Base-by-base conservation (phyloP, 345 rosid genomes). In the Conringia planisiliqua region DNA sequence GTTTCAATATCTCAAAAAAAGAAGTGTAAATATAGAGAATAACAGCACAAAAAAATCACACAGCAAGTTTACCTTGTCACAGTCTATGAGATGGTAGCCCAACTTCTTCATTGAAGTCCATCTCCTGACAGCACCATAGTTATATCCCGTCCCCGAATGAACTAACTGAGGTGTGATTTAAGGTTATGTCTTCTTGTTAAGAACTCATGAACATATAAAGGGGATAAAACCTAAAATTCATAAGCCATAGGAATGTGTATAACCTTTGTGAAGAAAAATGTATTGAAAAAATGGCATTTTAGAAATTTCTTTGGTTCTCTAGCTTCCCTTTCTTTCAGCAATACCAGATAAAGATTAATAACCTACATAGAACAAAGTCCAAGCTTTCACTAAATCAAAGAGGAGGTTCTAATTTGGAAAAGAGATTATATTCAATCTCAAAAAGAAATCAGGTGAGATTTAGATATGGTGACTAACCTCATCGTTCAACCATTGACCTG, bases 191-290 rank as follows among this genome's bases (percentile, higher is more conserved):
- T 13, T 47, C 61, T 38, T 50, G 57, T 65, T 40, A 78, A 18
- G 40, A 36, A 1, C 20, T 33, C 60, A 62, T 43, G 32, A 76
- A 36, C 26, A 69, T 35, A 42, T 26, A 42, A 26, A 70, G n/a
- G 40, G 27, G 30, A 12, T 2, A 57, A 43, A 38, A 46, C 27
- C 18, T 58, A 57, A 27, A 30, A 44, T 33, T 18, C 66, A 75
- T 40, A 29, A 29, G 48, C 17, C 51, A 30, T 16, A 38, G 18
- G 67, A 16, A 69, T 66, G 62, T 16, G 35, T 66, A 72, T 26
- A 60, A 96, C 99, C 99, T 89, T 96, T 11, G 90, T 90, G 88
- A 88, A 96, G 81, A 96, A 96, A 65, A 96, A 96, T 48, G 99
- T 89, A 80, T 71, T 96, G 81, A 87, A 90, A 63, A 90, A 96